Evolutionary conservation across 495 filamentous ascomycete genomes (phyloP).

Genomic region (Rhypophila decipiens): DNA sequence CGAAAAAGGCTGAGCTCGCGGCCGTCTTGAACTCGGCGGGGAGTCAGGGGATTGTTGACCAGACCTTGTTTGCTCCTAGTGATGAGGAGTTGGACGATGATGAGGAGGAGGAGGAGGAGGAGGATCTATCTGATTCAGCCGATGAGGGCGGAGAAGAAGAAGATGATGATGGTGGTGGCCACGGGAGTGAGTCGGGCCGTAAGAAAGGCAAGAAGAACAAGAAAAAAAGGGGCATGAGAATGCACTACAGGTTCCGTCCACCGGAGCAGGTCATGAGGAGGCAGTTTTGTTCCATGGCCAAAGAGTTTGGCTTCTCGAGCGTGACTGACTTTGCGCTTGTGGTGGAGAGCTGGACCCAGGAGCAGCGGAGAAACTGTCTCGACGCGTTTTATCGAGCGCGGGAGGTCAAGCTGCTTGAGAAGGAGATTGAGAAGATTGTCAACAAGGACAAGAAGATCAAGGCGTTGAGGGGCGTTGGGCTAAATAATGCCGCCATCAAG

Average conservation of each 20-base stretch:
- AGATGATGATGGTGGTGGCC: not conserved
- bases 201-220: slow-evolving; percentile 12
- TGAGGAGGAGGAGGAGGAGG: not conserved
- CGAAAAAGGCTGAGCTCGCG: slow-evolving; percentile 63
- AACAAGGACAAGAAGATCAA: too few species aligned
- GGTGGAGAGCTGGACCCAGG: slow-evolving; percentile 91
- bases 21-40: slow-evolving; percentile 42
- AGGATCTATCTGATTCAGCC: not conserved
- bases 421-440: slow-evolving; percentile 9
- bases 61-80: slow-evolving; percentile 30
- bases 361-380: slow-evolving; percentile 69
- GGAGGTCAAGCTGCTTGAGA: slow-evolving; percentile 30
- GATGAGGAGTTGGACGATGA: slow-evolving; percentile 15
- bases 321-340: slow-evolving; percentile 85
- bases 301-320: slow-evolving; percentile 66
- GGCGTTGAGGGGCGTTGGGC: too few species aligned
- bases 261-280: slow-evolving; percentile 66
- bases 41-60: slow-evolving; percentile 17
- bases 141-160: not conserved
- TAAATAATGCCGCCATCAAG: too few species aligned
- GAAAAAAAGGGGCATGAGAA: slow-evolving; percentile 24
- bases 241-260: slow-evolving; percentile 65
- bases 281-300: slow-evolving; percentile 89
- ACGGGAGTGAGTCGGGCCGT: not conserved
- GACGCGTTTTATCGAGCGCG: slow-evolving; percentile 68